A percentile compares a stretch with the other conserved stretches of the same genome.
Conservation (phyloP, 2,329 filamentous ascomycete species). For the Talaromyces sp. region DNA sequence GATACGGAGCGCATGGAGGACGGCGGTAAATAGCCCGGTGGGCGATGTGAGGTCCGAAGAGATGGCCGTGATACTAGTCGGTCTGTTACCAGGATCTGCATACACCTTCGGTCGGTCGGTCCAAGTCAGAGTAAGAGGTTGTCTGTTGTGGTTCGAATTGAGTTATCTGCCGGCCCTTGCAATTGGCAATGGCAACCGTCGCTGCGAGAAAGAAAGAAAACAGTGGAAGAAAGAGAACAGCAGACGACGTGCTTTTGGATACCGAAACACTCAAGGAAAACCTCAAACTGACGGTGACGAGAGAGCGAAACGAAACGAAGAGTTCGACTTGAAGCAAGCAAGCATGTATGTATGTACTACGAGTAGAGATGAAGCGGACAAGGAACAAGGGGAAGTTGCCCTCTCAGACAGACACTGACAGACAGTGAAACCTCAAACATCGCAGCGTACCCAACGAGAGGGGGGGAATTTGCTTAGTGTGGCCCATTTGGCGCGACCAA, state of each 20-base stretch:
- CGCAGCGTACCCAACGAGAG: background rate
- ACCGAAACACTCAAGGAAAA: background rate
- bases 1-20: slow-evolving; percentile 17
- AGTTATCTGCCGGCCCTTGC: background rate
- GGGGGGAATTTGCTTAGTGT: background rate
- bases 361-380: too few relatives aligned
- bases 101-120: background rate
- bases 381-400: slow-evolving; percentile 10
- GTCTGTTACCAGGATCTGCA: background rate
- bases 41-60: background rate
- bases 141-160: background rate
- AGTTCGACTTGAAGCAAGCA: background rate
- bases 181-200: background rate
- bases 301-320: background rate
- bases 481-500: background rate
- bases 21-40: slow-evolving; percentile 11
- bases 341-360: too few relatives aligned
- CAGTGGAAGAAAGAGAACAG: background rate
- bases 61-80: background rate
- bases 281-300: background rate
- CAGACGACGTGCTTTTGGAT: background rate
- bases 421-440: background rate
- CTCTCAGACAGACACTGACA: background rate
- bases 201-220: too few relatives aligned
- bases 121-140: background rate